These are phyloP conservation scores for Eutrema salsugineum DNA, from an alignment of 441 rosid species.

Conservation along the genomic window DNA sequence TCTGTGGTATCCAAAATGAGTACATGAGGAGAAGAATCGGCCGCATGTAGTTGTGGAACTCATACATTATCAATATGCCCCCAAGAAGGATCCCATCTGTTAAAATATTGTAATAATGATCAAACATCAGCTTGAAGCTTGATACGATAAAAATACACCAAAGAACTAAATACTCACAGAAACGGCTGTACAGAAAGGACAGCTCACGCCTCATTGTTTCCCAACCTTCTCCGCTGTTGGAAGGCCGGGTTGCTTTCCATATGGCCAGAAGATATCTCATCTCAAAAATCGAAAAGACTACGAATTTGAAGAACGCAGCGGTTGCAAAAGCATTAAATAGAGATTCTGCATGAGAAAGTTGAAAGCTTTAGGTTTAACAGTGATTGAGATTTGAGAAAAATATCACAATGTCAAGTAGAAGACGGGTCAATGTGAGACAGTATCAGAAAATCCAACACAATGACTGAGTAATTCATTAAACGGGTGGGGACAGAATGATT, in stretches of 20 bases:
- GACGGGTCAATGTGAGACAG: not conserved
- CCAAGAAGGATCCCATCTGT: constrained; percentile 98
- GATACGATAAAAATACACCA: constrained; percentile 10
- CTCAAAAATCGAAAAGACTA: constrained; percentile 96
- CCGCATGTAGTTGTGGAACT: constrained; percentile 79
- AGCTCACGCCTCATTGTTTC: constrained; percentile 96
- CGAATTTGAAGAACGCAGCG: constrained; percentile 98
- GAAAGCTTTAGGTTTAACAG: constrained; percentile 15
- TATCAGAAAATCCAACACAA: not conserved
- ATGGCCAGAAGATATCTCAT: constrained; percentile 98
- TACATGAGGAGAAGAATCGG: constrained; percentile 84
- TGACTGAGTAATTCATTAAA: not conserved
- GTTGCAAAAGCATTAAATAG: constrained; percentile 98
- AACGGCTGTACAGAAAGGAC: constrained; percentile 92
- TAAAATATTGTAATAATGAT: constrained; percentile 23
- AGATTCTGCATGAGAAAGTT: constrained; percentile 61
- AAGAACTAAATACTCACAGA: constrained; percentile 61
- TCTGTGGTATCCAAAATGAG: constrained; percentile 97
- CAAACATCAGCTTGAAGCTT: constrained; percentile 4
- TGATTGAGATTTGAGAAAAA: constrained; percentile 1
- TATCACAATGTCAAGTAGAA: constrained; percentile 8
- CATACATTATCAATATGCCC: constrained; percentile 93
- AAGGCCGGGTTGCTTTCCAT: constrained; percentile 96
- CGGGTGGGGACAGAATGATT: not conserved
- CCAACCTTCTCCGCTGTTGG: constrained; percentile 96